Percentiles rank a stretch among this genome's conserved stretches.
phyloP scores from a whole-genome alignment of 2,329 filamentous ascomycete genomes.

The Pezicula radicicola region DNA sequence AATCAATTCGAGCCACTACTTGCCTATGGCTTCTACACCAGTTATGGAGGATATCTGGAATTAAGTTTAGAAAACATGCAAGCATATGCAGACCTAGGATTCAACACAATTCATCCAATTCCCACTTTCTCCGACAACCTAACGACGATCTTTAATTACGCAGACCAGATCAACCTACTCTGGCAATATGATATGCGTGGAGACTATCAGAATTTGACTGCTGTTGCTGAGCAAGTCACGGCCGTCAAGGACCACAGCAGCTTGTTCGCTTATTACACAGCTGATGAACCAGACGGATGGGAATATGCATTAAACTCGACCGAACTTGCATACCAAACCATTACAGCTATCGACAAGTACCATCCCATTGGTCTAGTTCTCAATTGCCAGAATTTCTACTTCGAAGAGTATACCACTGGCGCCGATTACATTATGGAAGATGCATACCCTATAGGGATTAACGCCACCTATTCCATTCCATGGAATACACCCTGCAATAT shows the following conservation, averaged over 20 bases:
- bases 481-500: slow-evolving; percentile 45
- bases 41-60: slow-evolving; percentile 20
- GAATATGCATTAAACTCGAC: slow-evolving; percentile 40
- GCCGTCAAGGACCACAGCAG: slow-evolving; percentile 29
- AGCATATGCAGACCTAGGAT: slow-evolving; percentile 38
- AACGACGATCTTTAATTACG: slow-evolving; percentile 35
- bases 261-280: slow-evolving; percentile 51
- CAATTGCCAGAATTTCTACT: slow-evolving; percentile 52
- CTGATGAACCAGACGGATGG: slow-evolving; percentile 45
- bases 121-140: slow-evolving; percentile 32
- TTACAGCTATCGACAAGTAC: slow-evolving; percentile 45
- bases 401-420: slow-evolving; percentile 43
- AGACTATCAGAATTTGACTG: slow-evolving; percentile 22
- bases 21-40: slow-evolving; percentile 43
- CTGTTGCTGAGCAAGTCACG: slow-evolving; percentile 34
- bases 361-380: slow-evolving; percentile 49
- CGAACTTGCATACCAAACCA: slow-evolving; percentile 36
- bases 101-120: slow-evolving; percentile 42
- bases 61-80: slow-evolving; percentile 32
- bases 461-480: slow-evolving; percentile 39
- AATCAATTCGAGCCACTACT: slow-evolving; percentile 33
- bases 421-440: slow-evolving; percentile 50
- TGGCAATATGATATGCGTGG: slow-evolving; percentile 37
- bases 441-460: slow-evolving; percentile 45
- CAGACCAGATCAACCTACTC: slow-evolving; percentile 41